Conservation (phyloP, 768 basidiomycete species). For the Mycena chlorophos region DNA sequence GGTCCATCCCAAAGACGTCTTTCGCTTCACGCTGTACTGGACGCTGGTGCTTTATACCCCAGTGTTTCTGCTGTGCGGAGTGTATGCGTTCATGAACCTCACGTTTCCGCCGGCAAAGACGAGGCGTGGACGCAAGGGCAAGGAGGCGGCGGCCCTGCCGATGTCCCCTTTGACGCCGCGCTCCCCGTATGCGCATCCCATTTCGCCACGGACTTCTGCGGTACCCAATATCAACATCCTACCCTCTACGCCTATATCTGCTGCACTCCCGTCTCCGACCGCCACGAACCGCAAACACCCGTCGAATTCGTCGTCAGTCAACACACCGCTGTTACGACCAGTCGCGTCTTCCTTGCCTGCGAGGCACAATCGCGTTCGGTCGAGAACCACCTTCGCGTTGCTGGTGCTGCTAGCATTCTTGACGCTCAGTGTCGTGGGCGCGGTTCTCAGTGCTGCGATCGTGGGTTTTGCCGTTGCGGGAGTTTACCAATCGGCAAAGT, state of each 20-base stretch:
- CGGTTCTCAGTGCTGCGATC: conserved; percentile 48
- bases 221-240: not conserved
- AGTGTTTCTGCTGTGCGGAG: conserved; percentile 48
- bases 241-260: conserved; percentile 1
- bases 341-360: conserved; percentile 20
- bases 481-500: conserved; percentile 45
- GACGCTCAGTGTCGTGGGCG: conserved; percentile 43
- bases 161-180: conserved; percentile 15
- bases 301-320: not conserved
- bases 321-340: conserved; percentile 1
- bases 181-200: conserved; percentile 7
- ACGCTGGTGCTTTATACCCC: conserved; percentile 51
- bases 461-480: conserved; percentile 47
- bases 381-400: conserved; percentile 47
- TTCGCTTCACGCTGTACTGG: conserved; percentile 57
- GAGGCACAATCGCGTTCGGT: conserved; percentile 42
- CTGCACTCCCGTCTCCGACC: conserved; percentile 14
- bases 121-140: conserved; percentile 5
- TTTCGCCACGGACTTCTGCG: not conserved
- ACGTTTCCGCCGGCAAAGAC: conserved; percentile 43
- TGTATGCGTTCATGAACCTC: conserved; percentile 53
- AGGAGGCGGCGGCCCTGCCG: conserved; percentile 14
- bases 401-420: conserved; percentile 47
- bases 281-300: conserved; percentile 14
- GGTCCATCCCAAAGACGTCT: conserved; percentile 43